Conservation (phyloP, 139 green algal genomes). For the Chlorella vulgaris region DNA sequence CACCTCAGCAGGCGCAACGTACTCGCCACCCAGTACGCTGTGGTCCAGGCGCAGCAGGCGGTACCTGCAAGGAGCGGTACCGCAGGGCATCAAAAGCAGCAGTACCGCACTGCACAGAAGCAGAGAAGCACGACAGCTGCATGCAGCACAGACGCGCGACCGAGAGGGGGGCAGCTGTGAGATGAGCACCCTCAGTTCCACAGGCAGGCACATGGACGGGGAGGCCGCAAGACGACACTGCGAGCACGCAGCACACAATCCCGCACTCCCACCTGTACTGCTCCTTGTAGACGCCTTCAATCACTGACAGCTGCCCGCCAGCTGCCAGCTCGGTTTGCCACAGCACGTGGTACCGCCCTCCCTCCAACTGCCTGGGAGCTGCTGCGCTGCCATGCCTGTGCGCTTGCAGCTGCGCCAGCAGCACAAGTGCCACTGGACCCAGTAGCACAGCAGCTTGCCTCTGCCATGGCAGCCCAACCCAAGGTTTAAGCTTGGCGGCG, state of each 20-base stretch:
- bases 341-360: neutral
- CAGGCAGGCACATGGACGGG: too few species aligned
- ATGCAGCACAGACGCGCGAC: too few species aligned
- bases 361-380: neutral
- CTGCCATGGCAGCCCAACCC: too few species aligned
- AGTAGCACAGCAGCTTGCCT: neutral
- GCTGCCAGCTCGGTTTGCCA: slow-evolving; percentile 1
- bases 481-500: too few species aligned
- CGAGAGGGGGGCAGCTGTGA: too few species aligned
- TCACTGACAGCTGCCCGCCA: slow-evolving; percentile 4
- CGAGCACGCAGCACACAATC: neutral
- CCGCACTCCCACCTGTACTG: slow-evolving; percentile 5
- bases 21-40: slow-evolving; percentile 37
- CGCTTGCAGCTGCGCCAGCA: too few species aligned
- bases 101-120: neutral
- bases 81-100: neutral
- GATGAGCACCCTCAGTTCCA: too few species aligned
- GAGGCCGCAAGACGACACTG: neutral
- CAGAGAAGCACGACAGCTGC: neutral
- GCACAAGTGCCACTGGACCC: neutral
- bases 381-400: too few species aligned
- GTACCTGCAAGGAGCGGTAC: slow-evolving; percentile 7
- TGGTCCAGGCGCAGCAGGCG: slow-evolving; percentile 30
- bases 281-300: slow-evolving; percentile 6
- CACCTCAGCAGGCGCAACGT: slow-evolving; percentile 8